A percentile compares a stretch with the other conserved stretches of the same genome.
Conservation (phyloP, 2,329 filamentous ascomycete species). For the Neurospora sp. region DNA sequence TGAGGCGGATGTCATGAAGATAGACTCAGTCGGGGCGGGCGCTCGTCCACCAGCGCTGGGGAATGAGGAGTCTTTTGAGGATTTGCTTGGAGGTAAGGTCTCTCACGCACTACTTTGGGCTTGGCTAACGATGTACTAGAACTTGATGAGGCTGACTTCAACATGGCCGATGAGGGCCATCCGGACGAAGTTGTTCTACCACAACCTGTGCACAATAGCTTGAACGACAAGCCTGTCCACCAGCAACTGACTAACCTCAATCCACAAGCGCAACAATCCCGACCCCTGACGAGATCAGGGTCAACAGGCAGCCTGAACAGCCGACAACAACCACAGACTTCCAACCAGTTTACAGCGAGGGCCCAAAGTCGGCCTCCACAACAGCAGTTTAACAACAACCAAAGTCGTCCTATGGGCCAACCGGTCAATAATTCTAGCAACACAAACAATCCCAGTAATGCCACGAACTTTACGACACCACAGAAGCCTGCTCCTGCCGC, state of each 20-base stretch:
- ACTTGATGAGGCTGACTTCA: constrained; percentile 70
- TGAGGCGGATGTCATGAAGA: constrained; percentile 10
- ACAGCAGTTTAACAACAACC: constrained; percentile 17
- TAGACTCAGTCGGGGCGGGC: not conserved
- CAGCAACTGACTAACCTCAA: constrained; percentile 18
- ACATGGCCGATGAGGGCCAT: constrained; percentile 57
- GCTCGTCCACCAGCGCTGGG: constrained; percentile 4
- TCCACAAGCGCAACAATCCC: constrained; percentile 23
- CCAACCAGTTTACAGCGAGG: constrained; percentile 15
- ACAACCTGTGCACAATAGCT: constrained; percentile 23
- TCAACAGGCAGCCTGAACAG: constrained; percentile 23
- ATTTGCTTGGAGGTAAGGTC: constrained; percentile 37
- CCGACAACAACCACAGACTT: constrained; percentile 17
- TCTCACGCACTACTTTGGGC: constrained; percentile 10
- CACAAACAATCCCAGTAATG: constrained; percentile 6
- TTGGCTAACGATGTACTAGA: constrained; percentile 31
- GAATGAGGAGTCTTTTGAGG: constrained; percentile 38
- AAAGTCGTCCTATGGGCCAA: constrained; percentile 1
- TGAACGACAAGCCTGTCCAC: constrained; percentile 23
- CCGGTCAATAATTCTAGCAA: constrained; percentile 1
- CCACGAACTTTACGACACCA: constrained; percentile 3
- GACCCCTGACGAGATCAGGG: constrained; percentile 21
- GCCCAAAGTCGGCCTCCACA: constrained; percentile 10
- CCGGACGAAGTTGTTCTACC: constrained; percentile 66
- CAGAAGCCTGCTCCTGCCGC: constrained; percentile 20